Conservation (phyloP, 441 rosid species). For the Theobroma grandiflorum region DNA sequence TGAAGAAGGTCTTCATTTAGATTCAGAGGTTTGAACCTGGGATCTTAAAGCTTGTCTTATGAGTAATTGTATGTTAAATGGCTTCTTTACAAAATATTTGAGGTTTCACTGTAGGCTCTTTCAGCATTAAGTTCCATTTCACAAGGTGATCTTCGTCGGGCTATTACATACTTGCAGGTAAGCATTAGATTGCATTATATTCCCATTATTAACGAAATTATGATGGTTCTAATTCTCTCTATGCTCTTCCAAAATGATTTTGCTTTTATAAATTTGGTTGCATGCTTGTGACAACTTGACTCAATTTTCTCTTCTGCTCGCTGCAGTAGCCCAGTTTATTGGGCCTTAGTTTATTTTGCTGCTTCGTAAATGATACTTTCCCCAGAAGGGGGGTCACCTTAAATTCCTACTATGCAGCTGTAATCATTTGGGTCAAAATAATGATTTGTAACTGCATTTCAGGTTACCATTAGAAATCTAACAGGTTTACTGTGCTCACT, state of each 20-base stretch:
- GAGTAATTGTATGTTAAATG: slow-evolving; percentile 21
- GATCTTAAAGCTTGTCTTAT: slow-evolving; percentile 30
- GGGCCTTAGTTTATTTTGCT: slow-evolving; percentile 3
- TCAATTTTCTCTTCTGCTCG: neutral
- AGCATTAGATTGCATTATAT: neutral
- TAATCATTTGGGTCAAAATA: neutral
- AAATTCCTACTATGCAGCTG: neutral
- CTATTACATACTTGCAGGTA: slow-evolving; percentile 95
- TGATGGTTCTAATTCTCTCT: slow-evolving; percentile 14
- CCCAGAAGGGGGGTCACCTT: neutral
- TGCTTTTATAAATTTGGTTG: neutral
- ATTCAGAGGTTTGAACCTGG: slow-evolving; percentile 62
- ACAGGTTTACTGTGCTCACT: neutral
- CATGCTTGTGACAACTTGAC: neutral
- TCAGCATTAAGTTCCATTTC: slow-evolving; percentile 85
- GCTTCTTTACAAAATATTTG: slow-evolving; percentile 10
- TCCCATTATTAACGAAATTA: neutral
- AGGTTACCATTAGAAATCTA: neutral
- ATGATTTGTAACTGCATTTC: neutral
- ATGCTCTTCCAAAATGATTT: neutral
- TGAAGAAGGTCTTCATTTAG: slow-evolving; percentile 82
- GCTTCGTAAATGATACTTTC: neutral
- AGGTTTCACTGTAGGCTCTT: slow-evolving; percentile 62
- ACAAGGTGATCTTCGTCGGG: slow-evolving; percentile 98
- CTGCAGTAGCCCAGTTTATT: neutral